Conservation (phyloP, 257 asterid genomes). For the Echites panduratus region DNA sequence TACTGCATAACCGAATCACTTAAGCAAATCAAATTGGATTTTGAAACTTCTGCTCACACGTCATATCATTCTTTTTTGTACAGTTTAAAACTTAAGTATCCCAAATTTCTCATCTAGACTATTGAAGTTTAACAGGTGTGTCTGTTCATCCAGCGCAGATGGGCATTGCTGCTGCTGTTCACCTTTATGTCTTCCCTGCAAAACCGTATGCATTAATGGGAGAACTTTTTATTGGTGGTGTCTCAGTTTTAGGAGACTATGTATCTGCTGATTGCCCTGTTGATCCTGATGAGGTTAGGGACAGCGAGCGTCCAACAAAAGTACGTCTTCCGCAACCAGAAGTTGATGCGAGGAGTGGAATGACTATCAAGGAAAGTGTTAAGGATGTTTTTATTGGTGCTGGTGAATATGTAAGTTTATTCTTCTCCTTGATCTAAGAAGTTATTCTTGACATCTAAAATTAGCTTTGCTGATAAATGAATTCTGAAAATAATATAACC, state of each 20-base stretch:
- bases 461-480: background rate
- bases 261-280: constrained; percentile 86
- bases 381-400: constrained; percentile 82
- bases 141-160: constrained; percentile 93
- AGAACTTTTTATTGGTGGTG: constrained; percentile 69
- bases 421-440: constrained; percentile 3
- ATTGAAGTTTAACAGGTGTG: constrained; percentile 39
- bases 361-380: constrained; percentile 84
- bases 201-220: constrained; percentile 93
- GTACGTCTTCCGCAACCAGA: constrained; percentile 88
- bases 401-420: constrained; percentile 79
- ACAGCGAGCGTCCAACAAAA: constrained; percentile 93
- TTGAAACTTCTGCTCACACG: background rate
- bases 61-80: background rate
- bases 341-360: constrained; percentile 50
- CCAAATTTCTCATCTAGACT: constrained; percentile 10
- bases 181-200: constrained; percentile 97
- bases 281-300: constrained; percentile 96
- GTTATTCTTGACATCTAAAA: background rate
- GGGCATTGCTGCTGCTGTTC: constrained; percentile 90
- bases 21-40: background rate
- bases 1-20: background rate
- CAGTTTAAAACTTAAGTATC: background rate
- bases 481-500: background rate
- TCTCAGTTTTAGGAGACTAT: constrained; percentile 94